phyloP scores from a whole-genome alignment of 2,329 filamentous ascomycete species.

The Stenocarpella maydis region DNA sequence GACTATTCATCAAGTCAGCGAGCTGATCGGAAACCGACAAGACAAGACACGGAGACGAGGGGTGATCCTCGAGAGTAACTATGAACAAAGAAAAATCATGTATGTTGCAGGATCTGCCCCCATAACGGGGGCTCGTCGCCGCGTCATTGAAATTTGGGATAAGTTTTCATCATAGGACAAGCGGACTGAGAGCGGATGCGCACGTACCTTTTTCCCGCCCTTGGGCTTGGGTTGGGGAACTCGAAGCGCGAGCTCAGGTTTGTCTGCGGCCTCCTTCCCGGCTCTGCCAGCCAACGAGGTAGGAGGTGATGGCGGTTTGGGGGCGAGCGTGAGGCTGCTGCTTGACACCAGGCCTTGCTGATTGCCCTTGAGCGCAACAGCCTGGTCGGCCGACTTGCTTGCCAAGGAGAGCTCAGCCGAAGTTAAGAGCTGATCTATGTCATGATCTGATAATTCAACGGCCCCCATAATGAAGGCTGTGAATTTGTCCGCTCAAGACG shows the following conservation, averaged over 20 bases:
- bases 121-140: constrained; percentile 80
- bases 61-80: constrained; percentile 72
- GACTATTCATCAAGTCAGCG: constrained; percentile 42
- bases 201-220: constrained; percentile 46
- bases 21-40: constrained; percentile 38
- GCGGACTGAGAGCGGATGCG: neutral
- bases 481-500: constrained; percentile 28
- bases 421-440: constrained; percentile 32
- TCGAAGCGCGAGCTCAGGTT: constrained; percentile 42
- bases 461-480: constrained; percentile 29
- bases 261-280: constrained; percentile 32
- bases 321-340: constrained; percentile 24
- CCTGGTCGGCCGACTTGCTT: neutral
- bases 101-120: constrained; percentile 72
- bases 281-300: constrained; percentile 31
- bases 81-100: constrained; percentile 69
- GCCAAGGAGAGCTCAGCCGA: constrained; percentile 31
- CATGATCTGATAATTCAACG: constrained; percentile 24
- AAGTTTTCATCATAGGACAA: constrained; percentile 77
- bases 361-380: constrained; percentile 12
- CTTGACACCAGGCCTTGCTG: constrained; percentile 15
- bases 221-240: constrained; percentile 41
- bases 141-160: constrained; percentile 77
- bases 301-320: constrained; percentile 32
- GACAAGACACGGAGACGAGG: constrained; percentile 49